Evolutionary conservation across 2,329 filamentous ascomycete species (phyloP).

Genomic region (Kalmusia sp.): DNA sequence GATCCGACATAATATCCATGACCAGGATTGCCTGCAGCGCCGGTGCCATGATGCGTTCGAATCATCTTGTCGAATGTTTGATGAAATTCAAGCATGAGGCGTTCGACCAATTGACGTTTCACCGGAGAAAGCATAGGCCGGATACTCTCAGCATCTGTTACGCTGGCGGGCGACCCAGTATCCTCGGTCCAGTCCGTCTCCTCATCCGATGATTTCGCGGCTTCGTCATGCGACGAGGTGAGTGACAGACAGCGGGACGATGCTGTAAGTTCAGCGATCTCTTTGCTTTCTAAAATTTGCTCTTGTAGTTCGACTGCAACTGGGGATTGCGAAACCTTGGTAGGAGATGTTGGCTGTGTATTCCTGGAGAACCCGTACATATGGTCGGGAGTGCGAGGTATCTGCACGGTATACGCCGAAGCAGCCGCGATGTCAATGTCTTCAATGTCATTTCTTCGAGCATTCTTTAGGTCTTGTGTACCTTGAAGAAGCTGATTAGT

Average conservation of each 20-base stretch:
- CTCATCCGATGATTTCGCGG: constrained; percentile 25
- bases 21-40: constrained; percentile 12
- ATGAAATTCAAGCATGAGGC: constrained; percentile 30
- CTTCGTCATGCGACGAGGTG: constrained; percentile 23
- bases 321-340: background rate
- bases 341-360: background rate
- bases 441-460: background rate
- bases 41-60: constrained; percentile 14
- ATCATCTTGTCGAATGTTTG: constrained; percentile 19
- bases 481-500: background rate
- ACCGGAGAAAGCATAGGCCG: constrained; percentile 26
- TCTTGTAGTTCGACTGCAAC: background rate
- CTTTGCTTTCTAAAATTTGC: constrained; percentile 9
- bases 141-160: constrained; percentile 20
- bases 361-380: background rate
- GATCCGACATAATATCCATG: constrained; percentile 12
- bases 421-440: background rate
- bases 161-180: constrained; percentile 23
- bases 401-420: background rate
- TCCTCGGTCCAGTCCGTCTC: constrained; percentile 35
- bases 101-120: constrained; percentile 24
- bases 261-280: constrained; percentile 22
- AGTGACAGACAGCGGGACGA: constrained; percentile 29
- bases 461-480: too few relatives aligned
- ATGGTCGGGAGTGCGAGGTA: constrained; percentile 3